Evolutionary conservation across 108 stramenopile species (phyloP), one percentile per base, ranked within the genome.

Genomic region (Cylindrotheca fusiformis): DNA sequence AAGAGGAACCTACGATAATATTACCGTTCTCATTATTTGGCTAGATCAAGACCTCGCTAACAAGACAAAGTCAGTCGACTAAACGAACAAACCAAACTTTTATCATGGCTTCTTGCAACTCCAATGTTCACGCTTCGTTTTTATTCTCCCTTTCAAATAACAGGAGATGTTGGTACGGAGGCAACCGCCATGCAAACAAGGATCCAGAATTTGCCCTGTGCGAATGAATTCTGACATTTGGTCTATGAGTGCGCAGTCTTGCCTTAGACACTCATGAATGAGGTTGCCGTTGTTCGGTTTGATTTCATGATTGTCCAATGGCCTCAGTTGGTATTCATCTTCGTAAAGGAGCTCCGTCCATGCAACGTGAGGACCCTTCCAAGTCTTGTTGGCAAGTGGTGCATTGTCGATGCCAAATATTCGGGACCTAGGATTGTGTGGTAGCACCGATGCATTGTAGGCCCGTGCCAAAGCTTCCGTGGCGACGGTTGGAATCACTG

Each of bases 21-120:
- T 90, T 29, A 87, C 87, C 12, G 89, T 90, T 32, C 77, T 94
- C 0, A 84, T 94, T 57, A 76, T 94, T 59, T 94, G 93, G 93
- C 71, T 92, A 45, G 28, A 66, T 28, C 30, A 51, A 41, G 14
- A 41, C 6, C 10, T 41, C n/a, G n/a, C n/a, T n/a, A n/a, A n/a
- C n/a, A n/a, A n/a, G n/a, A n/a, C n/a, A n/a, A n/a, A n/a, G n/a
- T n/a, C n/a, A n/a, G n/a, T n/a, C n/a, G n/a, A n/a, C n/a, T n/a
- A n/a, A n/a, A n/a, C n/a, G n/a, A n/a, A n/a, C n/a, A n/a, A n/a
- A n/a, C n/a, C n/a, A n/a, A n/a, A n/a, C n/a, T n/a, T n/a, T n/a
- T n/a, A n/a, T n/a, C n/a, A n/a, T n/a, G n/a, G n/a, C n/a, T n/a
- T n/a, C n/a, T n/a, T n/a, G n/a, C n/a, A n/a, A n/a, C n/a, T n/a